Conservation (phyloP, 148 eudicot species). For the Fallopia convolvulus region DNA sequence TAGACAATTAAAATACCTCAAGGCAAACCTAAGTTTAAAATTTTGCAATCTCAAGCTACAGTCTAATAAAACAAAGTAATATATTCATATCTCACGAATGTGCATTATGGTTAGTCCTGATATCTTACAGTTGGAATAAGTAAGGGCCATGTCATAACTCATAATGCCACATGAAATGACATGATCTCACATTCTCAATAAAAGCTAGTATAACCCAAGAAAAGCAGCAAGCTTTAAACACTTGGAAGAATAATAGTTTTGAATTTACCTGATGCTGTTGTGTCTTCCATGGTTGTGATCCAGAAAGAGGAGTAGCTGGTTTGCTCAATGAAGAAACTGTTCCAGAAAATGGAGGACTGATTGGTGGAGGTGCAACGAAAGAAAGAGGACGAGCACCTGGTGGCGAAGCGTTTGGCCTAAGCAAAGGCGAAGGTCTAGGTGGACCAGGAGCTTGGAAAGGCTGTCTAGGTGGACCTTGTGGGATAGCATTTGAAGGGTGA, state of each 20-base stretch:
- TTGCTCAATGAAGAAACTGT: no score
- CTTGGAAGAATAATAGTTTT: neutral
- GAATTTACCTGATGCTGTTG: conserved; percentile 51
- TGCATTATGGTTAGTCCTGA: neutral
- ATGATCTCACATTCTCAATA: no score
- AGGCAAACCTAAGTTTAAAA: neutral
- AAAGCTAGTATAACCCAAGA: no score
- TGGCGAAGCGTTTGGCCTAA: conserved; percentile 66
- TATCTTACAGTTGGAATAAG: no score
- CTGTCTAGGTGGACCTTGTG: conserved; percentile 27
- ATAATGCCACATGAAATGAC: no score
- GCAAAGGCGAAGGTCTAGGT: conserved; percentile 25
- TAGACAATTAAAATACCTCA: neutral
- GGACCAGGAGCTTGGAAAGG: conserved; percentile 36
- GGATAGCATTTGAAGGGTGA: conserved; percentile 41
- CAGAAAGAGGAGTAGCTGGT: conserved; percentile 30
- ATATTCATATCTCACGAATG: neutral
- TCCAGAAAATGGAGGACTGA: conserved; percentile 35
- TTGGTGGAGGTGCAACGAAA: conserved; percentile 23
- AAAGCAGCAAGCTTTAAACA: neutral
- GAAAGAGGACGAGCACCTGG: conserved; percentile 47
- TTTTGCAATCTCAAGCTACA: neutral
- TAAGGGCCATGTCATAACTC: no score
- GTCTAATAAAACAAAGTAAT: neutral
- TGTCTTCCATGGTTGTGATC: conserved; percentile 52